Conservation (phyloP, 2,329 filamentous ascomycete species). For the Aspergillus terreus region DNA sequence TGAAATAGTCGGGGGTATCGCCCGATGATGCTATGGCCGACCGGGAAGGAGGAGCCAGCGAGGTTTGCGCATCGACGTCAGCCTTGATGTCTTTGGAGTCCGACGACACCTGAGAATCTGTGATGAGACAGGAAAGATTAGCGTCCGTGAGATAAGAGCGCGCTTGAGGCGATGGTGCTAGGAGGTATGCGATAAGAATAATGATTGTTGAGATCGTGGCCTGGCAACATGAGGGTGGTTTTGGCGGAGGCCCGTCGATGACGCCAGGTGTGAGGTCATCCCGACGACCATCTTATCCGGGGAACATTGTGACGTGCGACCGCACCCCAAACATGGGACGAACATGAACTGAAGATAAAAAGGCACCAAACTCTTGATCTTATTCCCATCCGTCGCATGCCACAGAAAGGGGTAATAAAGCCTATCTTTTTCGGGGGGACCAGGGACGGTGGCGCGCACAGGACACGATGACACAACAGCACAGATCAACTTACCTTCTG, state of each 20-base stretch:
- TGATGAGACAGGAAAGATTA: constrained; percentile 4
- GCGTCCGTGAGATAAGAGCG: constrained; percentile 19
- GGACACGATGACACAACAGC: constrained; percentile 6
- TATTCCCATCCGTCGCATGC: neutral
- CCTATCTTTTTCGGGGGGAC: constrained; percentile 12
- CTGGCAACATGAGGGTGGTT: constrained; percentile 12
- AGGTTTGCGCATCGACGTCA: constrained; percentile 58
- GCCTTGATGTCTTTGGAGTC: constrained; percentile 34
- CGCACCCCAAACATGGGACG: constrained; percentile 20
- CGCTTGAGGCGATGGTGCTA: neutral
- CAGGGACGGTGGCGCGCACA: constrained; percentile 5
- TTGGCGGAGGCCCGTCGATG: constrained; percentile 27
- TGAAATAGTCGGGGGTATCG: constrained; percentile 68
- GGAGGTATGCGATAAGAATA: neutral
- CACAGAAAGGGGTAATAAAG: constrained; percentile 7
- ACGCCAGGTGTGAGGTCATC: constrained; percentile 37
- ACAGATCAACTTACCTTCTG: constrained; percentile 36
- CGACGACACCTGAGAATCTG: constrained; percentile 32
- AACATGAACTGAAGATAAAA: constrained; percentile 1
- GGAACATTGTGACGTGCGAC: constrained; percentile 29
- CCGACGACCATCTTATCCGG: constrained; percentile 27
- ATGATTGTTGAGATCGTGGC: constrained; percentile 10
- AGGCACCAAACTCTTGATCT: neutral
- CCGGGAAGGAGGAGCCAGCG: constrained; percentile 68
- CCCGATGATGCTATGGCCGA: constrained; percentile 48